A percentile compares a stretch with the other conserved stretches of the same genome.
phyloP scores from a whole-genome alignment of 108 stramenopile species.

The Skeletonema marinoi region DNA sequence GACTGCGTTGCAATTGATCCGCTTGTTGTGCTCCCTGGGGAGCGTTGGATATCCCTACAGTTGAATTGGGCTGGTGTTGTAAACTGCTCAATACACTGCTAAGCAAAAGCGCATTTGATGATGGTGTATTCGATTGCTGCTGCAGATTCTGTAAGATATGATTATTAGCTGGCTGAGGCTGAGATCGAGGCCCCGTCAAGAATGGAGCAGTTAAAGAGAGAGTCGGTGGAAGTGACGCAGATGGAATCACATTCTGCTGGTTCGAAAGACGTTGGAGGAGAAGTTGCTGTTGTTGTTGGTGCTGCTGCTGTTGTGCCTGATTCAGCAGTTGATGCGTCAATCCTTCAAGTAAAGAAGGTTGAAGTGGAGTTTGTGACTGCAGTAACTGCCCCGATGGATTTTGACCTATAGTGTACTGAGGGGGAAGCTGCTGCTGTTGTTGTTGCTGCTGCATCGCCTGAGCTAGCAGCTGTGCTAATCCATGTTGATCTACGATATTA shows the following conservation, averaged over 20 bases:
- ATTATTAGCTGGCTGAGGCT: too few relatives aligned
- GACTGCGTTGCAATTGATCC: background rate
- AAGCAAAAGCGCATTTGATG: too few relatives aligned
- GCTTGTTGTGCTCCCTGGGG: background rate
- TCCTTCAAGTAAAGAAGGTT: background rate
- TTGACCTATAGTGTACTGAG: background rate
- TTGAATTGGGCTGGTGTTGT: background rate
- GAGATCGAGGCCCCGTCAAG: too few relatives aligned
- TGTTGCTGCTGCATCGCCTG: background rate
- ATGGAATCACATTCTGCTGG: background rate
- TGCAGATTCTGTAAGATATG: too few relatives aligned
- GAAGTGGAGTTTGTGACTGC: background rate
- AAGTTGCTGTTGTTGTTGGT: background rate
- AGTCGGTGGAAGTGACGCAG: background rate
- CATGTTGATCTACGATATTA: background rate
- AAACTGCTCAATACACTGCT: too few relatives aligned
- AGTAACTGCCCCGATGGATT: background rate
- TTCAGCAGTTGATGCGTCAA: background rate
- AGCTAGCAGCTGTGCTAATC: background rate
- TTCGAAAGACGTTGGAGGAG: background rate
- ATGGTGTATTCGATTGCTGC: too few relatives aligned
- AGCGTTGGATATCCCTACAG: background rate
- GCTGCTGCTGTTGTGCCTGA: background rate
- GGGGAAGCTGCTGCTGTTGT: background rate
- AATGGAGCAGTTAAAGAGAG: too few relatives aligned